A percentile compares a stretch with the other conserved stretches of the same genome.
Evolutionary conservation across 495 filamentous ascomycete genomes (phyloP).

Genomic region (Xeromyces bisporus): DNA sequence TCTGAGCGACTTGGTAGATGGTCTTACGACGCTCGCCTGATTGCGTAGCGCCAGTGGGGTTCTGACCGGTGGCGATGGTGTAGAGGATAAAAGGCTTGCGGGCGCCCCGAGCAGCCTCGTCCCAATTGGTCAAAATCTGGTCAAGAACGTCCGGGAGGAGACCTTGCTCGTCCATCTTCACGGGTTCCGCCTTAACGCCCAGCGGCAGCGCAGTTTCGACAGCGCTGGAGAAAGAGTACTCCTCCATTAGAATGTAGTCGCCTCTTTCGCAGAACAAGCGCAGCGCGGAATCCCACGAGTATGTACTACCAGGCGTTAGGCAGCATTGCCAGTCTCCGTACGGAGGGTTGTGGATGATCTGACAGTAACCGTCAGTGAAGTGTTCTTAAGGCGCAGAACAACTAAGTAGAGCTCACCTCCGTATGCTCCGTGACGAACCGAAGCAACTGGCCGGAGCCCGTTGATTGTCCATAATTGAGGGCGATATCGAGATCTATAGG

Average conservation of each 20-base stretch:
- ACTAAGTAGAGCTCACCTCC: constrained; percentile 30
- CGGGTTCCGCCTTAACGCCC: constrained; percentile 53
- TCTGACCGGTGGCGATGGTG: constrained; percentile 54
- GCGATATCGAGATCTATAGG: constrained; percentile 54
- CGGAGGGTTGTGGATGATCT: constrained; percentile 39
- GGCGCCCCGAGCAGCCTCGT: constrained; percentile 34
- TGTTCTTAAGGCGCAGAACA: constrained; percentile 6
- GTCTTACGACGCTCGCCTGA: constrained; percentile 42
- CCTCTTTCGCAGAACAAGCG: constrained; percentile 59
- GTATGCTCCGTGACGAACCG: constrained; percentile 89
- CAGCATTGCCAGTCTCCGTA: constrained; percentile 74
- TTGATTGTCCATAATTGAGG: constrained; percentile 80
- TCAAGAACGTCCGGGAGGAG: constrained; percentile 52
- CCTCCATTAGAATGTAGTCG: constrained; percentile 64
- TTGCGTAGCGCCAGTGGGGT: constrained; percentile 82
- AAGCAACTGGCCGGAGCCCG: constrained; percentile 69
- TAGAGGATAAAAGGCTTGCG: constrained; percentile 53
- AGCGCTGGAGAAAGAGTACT: constrained; percentile 71
- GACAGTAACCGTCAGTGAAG: constrained; percentile 2
- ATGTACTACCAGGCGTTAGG: constrained; percentile 63
- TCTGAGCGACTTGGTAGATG: constrained; percentile 60
- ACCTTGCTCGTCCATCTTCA: constrained; percentile 65
- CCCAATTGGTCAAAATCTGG: constrained; percentile 49
- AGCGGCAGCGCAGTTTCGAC: constrained; percentile 67
- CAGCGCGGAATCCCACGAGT: constrained; percentile 55